These are phyloP conservation scores for Boletus subparvulus DNA, from an alignment of 768 basidiomycete genomes.

Conservation along the genomic window DNA sequence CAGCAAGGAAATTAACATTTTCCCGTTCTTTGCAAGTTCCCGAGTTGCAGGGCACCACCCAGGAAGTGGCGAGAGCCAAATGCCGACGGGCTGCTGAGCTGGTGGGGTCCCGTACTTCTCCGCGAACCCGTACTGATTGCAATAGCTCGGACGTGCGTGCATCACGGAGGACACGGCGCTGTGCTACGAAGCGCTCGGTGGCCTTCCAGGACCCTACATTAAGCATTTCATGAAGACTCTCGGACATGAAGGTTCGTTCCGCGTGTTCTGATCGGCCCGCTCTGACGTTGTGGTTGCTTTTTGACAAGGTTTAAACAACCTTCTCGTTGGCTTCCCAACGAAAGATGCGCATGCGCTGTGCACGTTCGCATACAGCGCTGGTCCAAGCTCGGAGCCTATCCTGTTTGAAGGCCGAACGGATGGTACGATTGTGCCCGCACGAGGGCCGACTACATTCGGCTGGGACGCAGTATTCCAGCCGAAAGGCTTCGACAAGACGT, in stretches of 20 bases:
- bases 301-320: conserved; percentile 66
- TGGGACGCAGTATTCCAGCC: conserved; percentile 92
- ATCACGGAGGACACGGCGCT: conserved; percentile 95
- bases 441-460: conserved; percentile 79
- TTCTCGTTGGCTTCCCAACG: conserved; percentile 74
- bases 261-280: neutral
- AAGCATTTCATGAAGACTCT: conserved; percentile 84
- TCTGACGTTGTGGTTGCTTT: neutral
- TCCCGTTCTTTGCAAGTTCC: conserved; percentile 55
- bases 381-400: conserved; percentile 76
- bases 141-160: conserved; percentile 50
- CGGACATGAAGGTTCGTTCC: conserved; percentile 72
- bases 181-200: conserved; percentile 84
- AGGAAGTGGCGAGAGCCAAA: conserved; percentile 87
- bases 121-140: conserved; percentile 1
- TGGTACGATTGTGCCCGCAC: conserved; percentile 83
- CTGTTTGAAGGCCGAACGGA: conserved; percentile 86
- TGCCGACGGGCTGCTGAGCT: conserved; percentile 82
- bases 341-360: conserved; percentile 87
- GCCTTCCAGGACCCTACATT: conserved; percentile 96
- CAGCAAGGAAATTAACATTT: neutral
- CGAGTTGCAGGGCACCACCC: conserved; percentile 91
- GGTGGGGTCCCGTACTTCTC: conserved; percentile 39
- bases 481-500: conserved; percentile 76
- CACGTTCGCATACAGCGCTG: conserved; percentile 92